phyloP scores from a whole-genome alignment of 1,139 yeast species.

The Hansenula sp. region DNA sequence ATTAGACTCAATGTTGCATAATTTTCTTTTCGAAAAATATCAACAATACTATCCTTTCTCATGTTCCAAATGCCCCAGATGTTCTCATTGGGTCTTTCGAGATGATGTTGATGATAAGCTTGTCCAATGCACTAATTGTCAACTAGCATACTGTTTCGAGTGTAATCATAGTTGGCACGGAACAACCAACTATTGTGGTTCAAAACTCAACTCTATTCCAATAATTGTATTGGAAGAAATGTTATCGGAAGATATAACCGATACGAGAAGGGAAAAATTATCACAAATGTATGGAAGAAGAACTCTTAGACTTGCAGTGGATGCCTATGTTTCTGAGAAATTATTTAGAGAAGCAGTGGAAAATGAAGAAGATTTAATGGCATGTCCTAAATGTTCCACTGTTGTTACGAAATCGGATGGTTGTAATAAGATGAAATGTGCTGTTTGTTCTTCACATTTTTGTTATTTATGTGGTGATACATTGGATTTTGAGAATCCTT shows the following conservation, averaged over 20 bases:
- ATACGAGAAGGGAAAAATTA: conserved; percentile 34
- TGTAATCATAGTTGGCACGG: conserved; percentile 72
- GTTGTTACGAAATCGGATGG: conserved; percentile 61
- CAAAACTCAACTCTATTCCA: conserved; percentile 35
- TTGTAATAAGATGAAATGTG: conserved; percentile 64
- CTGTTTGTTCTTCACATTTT: conserved; percentile 44
- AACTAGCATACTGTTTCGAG: conserved; percentile 53
- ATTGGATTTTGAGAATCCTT: conserved; percentile 40
- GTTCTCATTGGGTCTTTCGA: conserved; percentile 42
- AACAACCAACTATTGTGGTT: conserved; percentile 41
- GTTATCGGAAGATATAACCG: conserved; percentile 27
- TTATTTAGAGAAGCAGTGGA: conserved; percentile 42
- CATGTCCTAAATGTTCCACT: conserved; percentile 53
- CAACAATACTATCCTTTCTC: conserved; percentile 44
- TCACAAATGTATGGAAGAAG: conserved; percentile 44
- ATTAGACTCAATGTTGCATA: conserved; percentile 34
- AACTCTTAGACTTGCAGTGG: conserved; percentile 37
- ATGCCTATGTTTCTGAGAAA: conserved; percentile 44
- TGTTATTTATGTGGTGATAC: conserved; percentile 54
- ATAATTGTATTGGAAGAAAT: conserved; percentile 35
- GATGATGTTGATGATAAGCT: conserved; percentile 47
- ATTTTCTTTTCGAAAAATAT: conserved; percentile 41
- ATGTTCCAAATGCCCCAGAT: conserved; percentile 51
- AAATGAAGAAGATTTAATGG: conserved; percentile 35
- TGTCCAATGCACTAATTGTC: conserved; percentile 49